Conservation (phyloP, 163 green algal genomes). For the Prototheca cutis region DNA sequence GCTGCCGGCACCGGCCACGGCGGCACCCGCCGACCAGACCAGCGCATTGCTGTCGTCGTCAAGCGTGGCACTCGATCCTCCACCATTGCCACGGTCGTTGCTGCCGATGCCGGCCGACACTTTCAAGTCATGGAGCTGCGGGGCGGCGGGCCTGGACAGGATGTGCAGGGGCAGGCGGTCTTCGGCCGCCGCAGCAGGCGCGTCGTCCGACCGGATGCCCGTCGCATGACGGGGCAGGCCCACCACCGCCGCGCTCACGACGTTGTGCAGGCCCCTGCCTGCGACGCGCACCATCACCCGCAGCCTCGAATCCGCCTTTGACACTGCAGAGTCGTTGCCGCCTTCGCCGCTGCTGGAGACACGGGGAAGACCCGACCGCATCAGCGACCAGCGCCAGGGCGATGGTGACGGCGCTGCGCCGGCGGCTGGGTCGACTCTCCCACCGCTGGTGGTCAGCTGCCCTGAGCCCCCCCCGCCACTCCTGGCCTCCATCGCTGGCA, state of each 20-base stretch:
- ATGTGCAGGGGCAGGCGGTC: not conserved
- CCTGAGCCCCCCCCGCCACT: too few relatives aligned
- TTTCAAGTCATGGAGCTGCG: too few relatives aligned
- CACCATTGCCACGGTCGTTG: too few relatives aligned
- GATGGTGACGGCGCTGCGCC: too few relatives aligned
- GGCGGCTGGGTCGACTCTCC: too few relatives aligned
- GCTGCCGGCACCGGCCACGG: too few relatives aligned
- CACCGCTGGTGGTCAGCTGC: too few relatives aligned
- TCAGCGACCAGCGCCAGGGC: not conserved
- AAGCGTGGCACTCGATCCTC: too few relatives aligned
- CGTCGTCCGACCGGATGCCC: not conserved
- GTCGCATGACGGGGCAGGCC: not conserved
- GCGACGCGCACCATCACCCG: conserved; percentile 16
- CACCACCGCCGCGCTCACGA: not conserved
- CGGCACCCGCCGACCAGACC: too few relatives aligned
- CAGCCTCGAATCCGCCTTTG: conserved; percentile 1
- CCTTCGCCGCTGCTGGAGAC: not conserved
- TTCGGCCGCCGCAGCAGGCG: not conserved
- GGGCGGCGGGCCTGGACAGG: not conserved
- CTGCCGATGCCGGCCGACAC: too few relatives aligned
- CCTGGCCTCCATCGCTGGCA: not conserved
- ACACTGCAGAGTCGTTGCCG: too few relatives aligned
- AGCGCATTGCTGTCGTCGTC: too few relatives aligned
- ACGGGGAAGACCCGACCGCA: not conserved
- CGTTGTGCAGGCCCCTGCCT: conserved; percentile 14